Percentiles rank a stretch among this genome's conserved stretches.
phyloP scores from a whole-genome alignment of 1,284 basidiomycete genomes.

The Fomitopsis schrenkii region DNA sequence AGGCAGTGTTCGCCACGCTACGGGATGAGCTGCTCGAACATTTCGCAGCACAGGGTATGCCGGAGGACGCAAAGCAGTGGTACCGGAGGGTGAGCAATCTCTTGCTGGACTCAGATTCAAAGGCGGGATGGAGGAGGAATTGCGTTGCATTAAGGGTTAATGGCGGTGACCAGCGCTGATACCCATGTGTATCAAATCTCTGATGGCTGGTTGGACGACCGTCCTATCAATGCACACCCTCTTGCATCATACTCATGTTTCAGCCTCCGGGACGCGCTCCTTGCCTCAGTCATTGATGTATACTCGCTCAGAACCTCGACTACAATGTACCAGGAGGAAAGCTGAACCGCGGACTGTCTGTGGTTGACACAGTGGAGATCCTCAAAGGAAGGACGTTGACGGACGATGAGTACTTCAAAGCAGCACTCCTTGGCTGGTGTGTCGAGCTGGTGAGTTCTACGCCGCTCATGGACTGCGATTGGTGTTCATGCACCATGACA shows the following conservation, averaged over 20 bases:
- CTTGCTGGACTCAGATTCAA: not conserved
- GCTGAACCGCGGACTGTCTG: slow-evolving; percentile 93
- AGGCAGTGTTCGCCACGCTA: slow-evolving; percentile 45
- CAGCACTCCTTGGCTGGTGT: slow-evolving; percentile 94
- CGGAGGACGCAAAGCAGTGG: slow-evolving; percentile 81
- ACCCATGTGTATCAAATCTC: not conserved
- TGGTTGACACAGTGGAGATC: slow-evolving; percentile 92
- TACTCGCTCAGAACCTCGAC: slow-evolving; percentile 67
- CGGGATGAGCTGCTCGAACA: slow-evolving; percentile 61
- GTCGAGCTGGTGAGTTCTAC: slow-evolving; percentile 78
- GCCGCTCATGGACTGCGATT: not conserved
- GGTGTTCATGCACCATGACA: slow-evolving; percentile 26
- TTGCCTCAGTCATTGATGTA: not conserved
- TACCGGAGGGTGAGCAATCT: slow-evolving; percentile 59
- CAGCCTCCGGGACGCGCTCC: not conserved
- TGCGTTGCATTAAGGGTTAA: not conserved
- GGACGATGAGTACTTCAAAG: slow-evolving; percentile 86
- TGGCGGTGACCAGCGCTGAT: not conserved
- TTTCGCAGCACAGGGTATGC: slow-evolving; percentile 69
- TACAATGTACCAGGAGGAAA: slow-evolving; percentile 97
- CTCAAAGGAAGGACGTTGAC: slow-evolving; percentile 65
- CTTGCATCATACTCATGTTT: not conserved
- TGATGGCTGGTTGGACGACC: not conserved
- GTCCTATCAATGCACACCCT: not conserved
- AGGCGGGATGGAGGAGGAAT: not conserved